phyloP scores from a whole-genome alignment of 208 protist species.

The Trypanosoma brucei region DNA sequence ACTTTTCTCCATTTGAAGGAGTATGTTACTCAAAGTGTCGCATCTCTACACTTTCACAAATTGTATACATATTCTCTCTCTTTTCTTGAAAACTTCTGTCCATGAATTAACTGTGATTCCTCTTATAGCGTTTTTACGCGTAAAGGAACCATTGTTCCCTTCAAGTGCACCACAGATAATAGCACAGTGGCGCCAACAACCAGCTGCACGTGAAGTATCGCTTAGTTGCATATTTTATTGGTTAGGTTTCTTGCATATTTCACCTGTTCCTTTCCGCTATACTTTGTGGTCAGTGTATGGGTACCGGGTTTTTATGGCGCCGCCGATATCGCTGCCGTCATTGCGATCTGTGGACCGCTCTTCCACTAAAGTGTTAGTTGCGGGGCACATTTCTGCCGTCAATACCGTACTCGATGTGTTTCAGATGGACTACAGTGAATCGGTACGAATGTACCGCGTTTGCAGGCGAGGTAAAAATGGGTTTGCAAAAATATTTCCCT shows the following conservation, averaged over 20 bases:
- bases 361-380: conserved; percentile 28
- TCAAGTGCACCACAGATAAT: not conserved
- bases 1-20: not conserved
- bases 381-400: conserved; percentile 57
- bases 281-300: too few species aligned
- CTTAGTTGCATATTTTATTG: too few species aligned
- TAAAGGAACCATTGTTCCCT: not conserved
- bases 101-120: not conserved
- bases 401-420: conserved; percentile 53
- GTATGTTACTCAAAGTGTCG: not conserved
- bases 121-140: not conserved
- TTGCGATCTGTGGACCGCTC: not conserved
- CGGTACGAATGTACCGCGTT: conserved; percentile 70
- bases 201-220: too few species aligned
- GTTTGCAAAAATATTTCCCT: not conserved
- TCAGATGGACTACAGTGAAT: conserved; percentile 63
- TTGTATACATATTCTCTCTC: not conserved
- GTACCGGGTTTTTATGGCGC: not conserved
- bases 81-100: not conserved
- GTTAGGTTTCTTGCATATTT: too few species aligned
- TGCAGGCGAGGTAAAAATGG: conserved; percentile 8
- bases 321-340: not conserved
- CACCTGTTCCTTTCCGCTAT: too few species aligned
- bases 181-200: too few species aligned
- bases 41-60: not conserved